Evolutionary conservation across 305 asterid genomes (phyloP), one percentile per base, ranked within the genome.

Genomic region (Nicotiana rustica): DNA sequence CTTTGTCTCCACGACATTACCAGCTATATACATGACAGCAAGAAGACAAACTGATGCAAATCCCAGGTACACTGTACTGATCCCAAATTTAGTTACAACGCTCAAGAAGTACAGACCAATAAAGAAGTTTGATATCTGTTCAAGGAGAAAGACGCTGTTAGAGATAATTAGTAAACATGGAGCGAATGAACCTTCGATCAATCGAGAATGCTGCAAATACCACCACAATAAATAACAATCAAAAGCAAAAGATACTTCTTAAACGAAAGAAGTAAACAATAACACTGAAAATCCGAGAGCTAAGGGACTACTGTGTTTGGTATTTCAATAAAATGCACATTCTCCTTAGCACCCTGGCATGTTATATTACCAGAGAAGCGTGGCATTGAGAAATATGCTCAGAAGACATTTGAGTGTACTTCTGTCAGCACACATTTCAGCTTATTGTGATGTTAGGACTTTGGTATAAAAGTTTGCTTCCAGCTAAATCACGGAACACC

Each of bases 21-120:
- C 87, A 65, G 91, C 85, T 85, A 95, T 92, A 85, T 95, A 95
- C 87, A 94, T 47, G 44, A 94, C 98, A n/a, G 97, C 99, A 9
- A 95, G 87, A 80, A 89, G 82, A 65, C 99, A 93, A 35, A 91
- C 88, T 0, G 92, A 88, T 10, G 99, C 97, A 81, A 95, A 95
- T 82, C 97, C 97, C 89, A 94, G 91, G 91, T 95, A 95, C 85
- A 94, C 99, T 15, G 86, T 90, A 70, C 97, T 91, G 90, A 95
- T 94, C 31, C 99, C 98, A 36, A 92, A 92, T 92, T 91, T 95
- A 78, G 66, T 94, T 15, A 94, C 98, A 15, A 95, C 86, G 82
- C 97, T 91, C 96, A 95, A 89, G 89, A 95, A 95, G 91, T 90
- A 95, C 87, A 95, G 90, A 78, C 99, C 98, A 14, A 95, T 95